Base-by-base conservation (phyloP, 2,329 filamentous ascomycete genomes). In the Coniochaeta hoffmannii region DNA sequence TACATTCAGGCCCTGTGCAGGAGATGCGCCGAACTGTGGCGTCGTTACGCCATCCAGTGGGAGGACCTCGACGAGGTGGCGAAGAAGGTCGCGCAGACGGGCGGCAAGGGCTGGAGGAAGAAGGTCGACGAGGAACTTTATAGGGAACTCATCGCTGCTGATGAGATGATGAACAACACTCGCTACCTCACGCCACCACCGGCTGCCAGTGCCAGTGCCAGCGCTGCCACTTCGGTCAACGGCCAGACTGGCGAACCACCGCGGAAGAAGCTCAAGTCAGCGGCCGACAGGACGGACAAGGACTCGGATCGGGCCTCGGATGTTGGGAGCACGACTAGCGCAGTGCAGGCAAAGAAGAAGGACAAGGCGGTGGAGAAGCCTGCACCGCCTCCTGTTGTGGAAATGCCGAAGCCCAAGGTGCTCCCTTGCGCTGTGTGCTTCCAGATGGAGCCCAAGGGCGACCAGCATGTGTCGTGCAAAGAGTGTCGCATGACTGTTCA, bases 31-130 rank as follows among this genome's bases (percentile, higher is more conserved):
- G 86, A 94, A 64, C 76, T 99, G 9, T 99, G 94, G 94, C 87
- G 94, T 52, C 89, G 93, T 61, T 99, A 99, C 70, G 93, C 88
- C 15, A 90, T 99, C 59, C 90, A 95, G 62, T 99, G 90, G 85
- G 94, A 97, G 70, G 90, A 96, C 61, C 81, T 91, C 14, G 94
- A 97, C 41, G 93, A 97, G 64, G 82, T 96, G 35, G 83, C 87
- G 36, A 96, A 92, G 74, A 96, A 96, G 73, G 85, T 95, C 41
- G 83, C 86, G 1, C 84, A 88, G 60, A 83, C 86, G 49, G 89
- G 90, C 44, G 88, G 89, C 49, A 87, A 90, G 62, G 87, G 89
- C 4, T 92, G 87, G 84, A 95, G 94, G 73, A 85, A 89, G 57
- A 89, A 88, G 67, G 86, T 96, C 56, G 94, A 99, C 61, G 93